Base-by-base conservation (phyloP, 2,329 filamentous ascomycete genomes). In the Cytospora piceicola region DNA sequence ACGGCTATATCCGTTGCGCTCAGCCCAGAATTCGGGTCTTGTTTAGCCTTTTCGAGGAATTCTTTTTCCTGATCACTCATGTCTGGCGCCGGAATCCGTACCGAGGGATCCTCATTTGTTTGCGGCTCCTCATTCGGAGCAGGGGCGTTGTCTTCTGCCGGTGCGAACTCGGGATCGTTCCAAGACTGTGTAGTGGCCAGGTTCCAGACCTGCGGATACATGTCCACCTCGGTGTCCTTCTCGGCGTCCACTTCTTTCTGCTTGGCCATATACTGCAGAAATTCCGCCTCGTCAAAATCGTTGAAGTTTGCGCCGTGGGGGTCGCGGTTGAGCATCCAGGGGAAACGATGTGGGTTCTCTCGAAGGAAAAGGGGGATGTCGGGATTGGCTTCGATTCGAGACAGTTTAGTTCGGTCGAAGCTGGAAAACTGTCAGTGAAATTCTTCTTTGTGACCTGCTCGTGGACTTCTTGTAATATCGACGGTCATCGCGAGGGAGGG, bases 281-380 rank as follows among this genome's bases (percentile, higher is more conserved):
- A 53, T 7, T 67, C 63, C 22, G 42, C n/a, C 11, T 64, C 55
- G 17, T 63, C 30, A 15, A 68, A 72, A 61, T 79, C 77, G 32
- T 67, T 68, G 67, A 80, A 81, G 32, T 77, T 79, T 29, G 73
- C 79, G 67, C 77, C 73, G 36, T 70, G 68, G 2, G 75, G 75
- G 63, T 79, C 77, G 36, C 79, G 73, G 71, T 81, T 71, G 17
- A 81, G 67, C 63, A 81, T 67, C 70, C 77, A 79, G 27, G 68
- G 70, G 68, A 77, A 81, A 51, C 70, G 71, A 8, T 73, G 67
- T 8, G 69, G 27, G 63, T 77, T 72, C n/a, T 32, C 32, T 59
- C 75, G 73, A 63, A 84, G 67, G 67, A 76, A 80, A 11, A 70
- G 68, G 2, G 82, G 82, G 3, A 83, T 68, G 70, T 83, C 81